phyloP scores from a whole-genome alignment of 495 filamentous ascomycete species.

The Rhypophila decipiens region DNA sequence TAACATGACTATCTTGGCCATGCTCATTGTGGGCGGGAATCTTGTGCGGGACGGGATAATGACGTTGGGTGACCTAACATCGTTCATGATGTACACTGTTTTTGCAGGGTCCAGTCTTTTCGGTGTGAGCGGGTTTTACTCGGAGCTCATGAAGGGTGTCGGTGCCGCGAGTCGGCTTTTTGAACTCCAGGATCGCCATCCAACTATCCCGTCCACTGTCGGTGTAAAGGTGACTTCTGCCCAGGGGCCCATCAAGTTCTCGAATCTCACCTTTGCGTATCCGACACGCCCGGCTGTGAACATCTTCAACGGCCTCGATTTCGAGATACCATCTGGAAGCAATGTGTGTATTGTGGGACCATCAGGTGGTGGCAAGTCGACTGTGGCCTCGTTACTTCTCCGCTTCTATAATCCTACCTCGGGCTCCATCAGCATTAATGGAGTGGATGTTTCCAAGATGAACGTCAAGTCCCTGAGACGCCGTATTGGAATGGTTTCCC shows the following conservation, averaged over 20 bases:
- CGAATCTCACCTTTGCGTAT: constrained; percentile 80
- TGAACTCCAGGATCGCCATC: constrained; percentile 88
- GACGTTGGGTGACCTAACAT: constrained; percentile 87
- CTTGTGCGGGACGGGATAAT: constrained; percentile 84
- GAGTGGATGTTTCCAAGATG: constrained; percentile 74
- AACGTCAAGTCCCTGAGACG: constrained; percentile 92
- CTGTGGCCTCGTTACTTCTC: constrained; percentile 79
- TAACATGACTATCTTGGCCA: constrained; percentile 90
- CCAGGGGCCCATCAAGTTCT: constrained; percentile 79
- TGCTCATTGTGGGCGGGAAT: constrained; percentile 83
- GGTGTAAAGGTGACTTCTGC: constrained; percentile 72
- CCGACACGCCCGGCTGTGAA: constrained; percentile 82
- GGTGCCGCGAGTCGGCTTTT: constrained; percentile 92
- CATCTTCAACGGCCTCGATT: constrained; percentile 85
- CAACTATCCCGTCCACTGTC: constrained; percentile 76
- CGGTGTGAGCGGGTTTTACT: constrained; percentile 91
- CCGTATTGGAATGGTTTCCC: constrained; percentile 89
- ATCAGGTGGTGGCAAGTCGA: constrained; percentile 90
- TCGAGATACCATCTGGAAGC: constrained; percentile 83
- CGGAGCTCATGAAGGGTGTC: constrained; percentile 97
- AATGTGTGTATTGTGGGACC: constrained; percentile 97
- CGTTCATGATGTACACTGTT: constrained; percentile 95
- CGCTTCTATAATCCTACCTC: constrained; percentile 81
- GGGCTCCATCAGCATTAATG: constrained; percentile 78
- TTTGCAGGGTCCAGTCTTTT: constrained; percentile 90